Base-by-base conservation (phyloP, 106 monocot genomes). In the Allium sativum region DNA sequence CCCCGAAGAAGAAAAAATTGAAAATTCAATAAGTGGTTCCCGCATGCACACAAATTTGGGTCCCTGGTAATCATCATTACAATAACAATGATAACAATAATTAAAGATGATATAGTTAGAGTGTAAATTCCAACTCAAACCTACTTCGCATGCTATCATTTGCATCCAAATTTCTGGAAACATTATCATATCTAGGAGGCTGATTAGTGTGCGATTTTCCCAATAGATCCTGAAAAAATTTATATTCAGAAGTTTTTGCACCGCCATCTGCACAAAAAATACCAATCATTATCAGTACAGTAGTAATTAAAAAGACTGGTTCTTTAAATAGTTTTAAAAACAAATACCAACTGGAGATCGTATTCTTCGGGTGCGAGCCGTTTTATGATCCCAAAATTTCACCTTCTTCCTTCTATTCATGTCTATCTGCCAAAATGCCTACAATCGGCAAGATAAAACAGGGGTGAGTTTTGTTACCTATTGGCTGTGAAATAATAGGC, bases 221-320 rank as follows among this genome's bases (percentile, higher is more conserved):
- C 45, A 71, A 55, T 4, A 71, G 45, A 55, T 45, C 62, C 62
- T 55, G 59, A 40, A 71, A 71, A 0, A 43, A 61, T 71, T 71
- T 71, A 40, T 16, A 71, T 55, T 71, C 70, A 11, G 70, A 71
- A 54, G 70, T 71, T 44, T 71, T 71, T n/a, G 54, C 70, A 55
- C 15, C 45, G 54, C 42, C 53, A 62, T n/a, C 70, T 71, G 70
- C 53, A 70, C 16, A 50, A 50, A 10, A n/a, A 18, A 21, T 21
- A 7, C 19, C 6, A 18, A 12, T 3, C 21, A 10, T 11, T 40
- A 21, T 57, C 7, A 57, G 18, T 55, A 22, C 22, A 22, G 1
- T 22, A 22, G 1, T 22, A 22, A 22, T 22, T 1, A 22, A 22
- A 22, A 22, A 22, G 22, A 22, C 3, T 22, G 22, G 2, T 22